Evolutionary conservation across 495 filamentous ascomycete species (phyloP).

Genomic region (Hypoxylon fuscum): DNA sequence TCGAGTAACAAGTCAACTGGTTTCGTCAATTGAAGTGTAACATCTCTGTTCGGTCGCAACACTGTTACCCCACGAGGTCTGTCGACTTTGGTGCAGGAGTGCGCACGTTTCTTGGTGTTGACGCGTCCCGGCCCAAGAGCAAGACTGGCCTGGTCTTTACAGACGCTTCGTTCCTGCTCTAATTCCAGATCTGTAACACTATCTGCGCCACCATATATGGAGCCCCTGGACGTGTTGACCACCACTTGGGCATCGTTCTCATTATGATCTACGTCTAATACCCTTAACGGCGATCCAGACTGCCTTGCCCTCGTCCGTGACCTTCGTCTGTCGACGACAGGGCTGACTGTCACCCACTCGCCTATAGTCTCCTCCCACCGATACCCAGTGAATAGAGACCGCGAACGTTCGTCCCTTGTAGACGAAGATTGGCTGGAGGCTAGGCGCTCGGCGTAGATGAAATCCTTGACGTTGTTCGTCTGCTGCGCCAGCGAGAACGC

Average conservation of each 20-base stretch:
- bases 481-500: slow-evolving; percentile 54
- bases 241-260: background rate
- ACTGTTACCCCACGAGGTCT: slow-evolving; percentile 15
- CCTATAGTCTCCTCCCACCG: slow-evolving; percentile 64
- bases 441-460: slow-evolving; percentile 54
- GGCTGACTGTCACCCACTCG: slow-evolving; percentile 60
- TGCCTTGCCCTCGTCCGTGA: slow-evolving; percentile 12
- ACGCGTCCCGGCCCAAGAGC: slow-evolving; percentile 13
- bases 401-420: slow-evolving; percentile 10
- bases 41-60: slow-evolving; percentile 3
- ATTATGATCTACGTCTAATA: slow-evolving; percentile 12
- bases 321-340: slow-evolving; percentile 26
- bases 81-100: slow-evolving; percentile 14
- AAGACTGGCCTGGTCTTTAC: slow-evolving; percentile 7
- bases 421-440: slow-evolving; percentile 20
- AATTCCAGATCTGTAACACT: slow-evolving; percentile 29
- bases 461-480: slow-evolving; percentile 54
- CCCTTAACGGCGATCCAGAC: slow-evolving; percentile 25
- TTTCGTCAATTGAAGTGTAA: background rate
- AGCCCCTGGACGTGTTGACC: slow-evolving; percentile 21
- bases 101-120: slow-evolving; percentile 38
- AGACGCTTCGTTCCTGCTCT: slow-evolving; percentile 13
- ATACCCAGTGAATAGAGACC: slow-evolving; percentile 48
- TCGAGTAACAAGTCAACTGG: slow-evolving; percentile 7
- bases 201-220: slow-evolving; percentile 23